Evolutionary conservation across 1,139 yeast species (phyloP).

Genomic region (Groenewaldozyma auringiensis): DNA sequence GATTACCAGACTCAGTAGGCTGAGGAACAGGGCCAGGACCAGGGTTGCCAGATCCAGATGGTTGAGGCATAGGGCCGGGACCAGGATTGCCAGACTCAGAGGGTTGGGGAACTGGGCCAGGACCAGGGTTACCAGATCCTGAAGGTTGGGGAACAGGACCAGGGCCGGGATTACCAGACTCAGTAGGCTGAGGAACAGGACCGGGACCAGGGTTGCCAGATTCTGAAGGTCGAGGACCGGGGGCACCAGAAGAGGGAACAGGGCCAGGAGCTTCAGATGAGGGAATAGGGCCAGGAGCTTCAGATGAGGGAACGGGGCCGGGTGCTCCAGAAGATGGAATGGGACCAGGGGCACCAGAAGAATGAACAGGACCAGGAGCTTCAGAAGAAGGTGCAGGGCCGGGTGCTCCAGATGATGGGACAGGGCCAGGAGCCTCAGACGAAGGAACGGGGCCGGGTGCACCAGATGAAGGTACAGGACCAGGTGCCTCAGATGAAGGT

Average conservation of each 20-base stretch:
- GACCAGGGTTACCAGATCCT: background rate
- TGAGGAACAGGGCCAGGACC: background rate
- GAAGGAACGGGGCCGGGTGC: conserved; percentile 1
- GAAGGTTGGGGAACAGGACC: no score
- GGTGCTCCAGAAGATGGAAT: background rate
- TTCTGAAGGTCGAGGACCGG: background rate
- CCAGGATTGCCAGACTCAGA: no score
- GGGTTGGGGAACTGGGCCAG: background rate
- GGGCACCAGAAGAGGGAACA: background rate
- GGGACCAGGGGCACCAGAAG: background rate
- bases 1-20: no score
- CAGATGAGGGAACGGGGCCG: background rate
- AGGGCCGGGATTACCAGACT: background rate
- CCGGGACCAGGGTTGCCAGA: background rate
- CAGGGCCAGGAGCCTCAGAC: background rate
- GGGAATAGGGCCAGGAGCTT: background rate
- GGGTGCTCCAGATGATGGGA: background rate
- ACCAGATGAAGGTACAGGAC: background rate
- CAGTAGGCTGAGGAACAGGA: background rate
- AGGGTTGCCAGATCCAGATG: background rate
- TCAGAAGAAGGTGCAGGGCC: conserved; percentile 1
- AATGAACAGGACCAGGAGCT: background rate
- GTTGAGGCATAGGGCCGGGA: background rate
- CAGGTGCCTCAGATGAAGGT: background rate
- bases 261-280: no score